Evolutionary conservation across 2,329 filamentous ascomycete genomes (phyloP).

Genomic region (Trichophyton benhamiae): DNA sequence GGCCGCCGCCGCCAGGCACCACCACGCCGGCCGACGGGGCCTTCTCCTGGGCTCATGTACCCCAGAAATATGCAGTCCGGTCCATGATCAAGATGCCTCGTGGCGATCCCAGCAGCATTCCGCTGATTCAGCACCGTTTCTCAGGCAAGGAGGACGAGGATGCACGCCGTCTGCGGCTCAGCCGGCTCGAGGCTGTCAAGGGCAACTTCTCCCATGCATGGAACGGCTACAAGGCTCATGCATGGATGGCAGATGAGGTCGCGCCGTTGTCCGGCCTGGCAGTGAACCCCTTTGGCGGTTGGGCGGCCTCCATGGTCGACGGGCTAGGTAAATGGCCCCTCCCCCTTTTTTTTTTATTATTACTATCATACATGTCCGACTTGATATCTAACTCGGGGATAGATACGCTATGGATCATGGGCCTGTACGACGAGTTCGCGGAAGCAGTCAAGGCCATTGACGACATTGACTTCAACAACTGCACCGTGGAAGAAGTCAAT

Average conservation of each 20-base stretch:
- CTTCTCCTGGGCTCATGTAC: slow-evolving; percentile 2
- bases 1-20: not conserved
- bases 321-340: slow-evolving; percentile 15
- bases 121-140: slow-evolving; percentile 4
- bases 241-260: slow-evolving; percentile 54
- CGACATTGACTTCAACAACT: slow-evolving; percentile 42
- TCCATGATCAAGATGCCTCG: slow-evolving; percentile 2
- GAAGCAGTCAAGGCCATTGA: slow-evolving; percentile 41
- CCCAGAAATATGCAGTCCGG: not conserved
- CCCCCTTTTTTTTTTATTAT: not conserved
- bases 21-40: not conserved
- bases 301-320: slow-evolving; percentile 50
- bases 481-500: slow-evolving; percentile 23
- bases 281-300: slow-evolving; percentile 51
- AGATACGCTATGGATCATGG: slow-evolving; percentile 54
- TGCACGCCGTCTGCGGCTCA: not conserved
- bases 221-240: slow-evolving; percentile 48
- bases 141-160: not conserved
- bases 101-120: slow-evolving; percentile 1
- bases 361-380: not conserved
- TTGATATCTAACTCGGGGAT: slow-evolving; percentile 23
- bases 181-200: slow-evolving; percentile 30
- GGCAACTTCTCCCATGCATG: slow-evolving; percentile 45
- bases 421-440: slow-evolving; percentile 44
- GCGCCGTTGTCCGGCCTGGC: slow-evolving; percentile 42